These are phyloP conservation scores for Lichtheimia ramosa DNA, from an alignment of 371 early-diverging fungal species.

Conservation along the genomic window DNA sequence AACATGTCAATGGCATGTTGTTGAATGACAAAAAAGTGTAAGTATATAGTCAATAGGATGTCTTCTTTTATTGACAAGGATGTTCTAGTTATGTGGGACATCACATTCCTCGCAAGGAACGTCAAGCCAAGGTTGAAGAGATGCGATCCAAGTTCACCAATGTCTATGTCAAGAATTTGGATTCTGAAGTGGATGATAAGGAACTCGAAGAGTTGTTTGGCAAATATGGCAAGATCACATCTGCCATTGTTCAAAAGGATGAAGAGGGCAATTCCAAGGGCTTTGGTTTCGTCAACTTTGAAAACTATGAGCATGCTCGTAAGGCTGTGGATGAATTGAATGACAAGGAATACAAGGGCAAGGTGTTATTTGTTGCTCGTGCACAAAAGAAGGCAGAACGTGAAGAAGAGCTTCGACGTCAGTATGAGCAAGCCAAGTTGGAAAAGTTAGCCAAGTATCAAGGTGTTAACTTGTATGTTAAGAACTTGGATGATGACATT, in stretches of 20 bases:
- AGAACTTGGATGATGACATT: conserved; percentile 88
- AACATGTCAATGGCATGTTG: conserved; percentile 91
- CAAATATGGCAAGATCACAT: conserved; percentile 76
- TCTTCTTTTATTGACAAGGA: too few species aligned
- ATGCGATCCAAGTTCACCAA: conserved; percentile 82
- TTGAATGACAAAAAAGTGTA: conserved; percentile 86
- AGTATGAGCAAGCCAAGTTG: conserved; percentile 80
- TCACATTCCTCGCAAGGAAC: conserved; percentile 84
- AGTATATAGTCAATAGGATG: too few species aligned
- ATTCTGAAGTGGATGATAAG: conserved; percentile 68
- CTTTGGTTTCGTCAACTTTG: conserved; percentile 93
- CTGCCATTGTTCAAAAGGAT: conserved; percentile 61
- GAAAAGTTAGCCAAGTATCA: conserved; percentile 90
- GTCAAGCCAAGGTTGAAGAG: conserved; percentile 78
- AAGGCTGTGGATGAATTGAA: conserved; percentile 86
- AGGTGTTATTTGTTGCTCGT: conserved; percentile 85
- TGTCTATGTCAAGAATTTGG: conserved; percentile 93
- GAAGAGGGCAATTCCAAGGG: conserved; percentile 74
- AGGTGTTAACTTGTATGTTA: conserved; percentile 90
- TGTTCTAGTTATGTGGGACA: conserved; percentile 69
- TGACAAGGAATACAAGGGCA: conserved; percentile 75
- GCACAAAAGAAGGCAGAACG: conserved; percentile 96
- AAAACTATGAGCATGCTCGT: conserved; percentile 77
- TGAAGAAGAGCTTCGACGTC: conserved; percentile 82
- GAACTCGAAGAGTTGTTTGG: conserved; percentile 73